phyloP scores from a whole-genome alignment of 108 stramenopile species.

The Cyclotella atomus region DNA sequence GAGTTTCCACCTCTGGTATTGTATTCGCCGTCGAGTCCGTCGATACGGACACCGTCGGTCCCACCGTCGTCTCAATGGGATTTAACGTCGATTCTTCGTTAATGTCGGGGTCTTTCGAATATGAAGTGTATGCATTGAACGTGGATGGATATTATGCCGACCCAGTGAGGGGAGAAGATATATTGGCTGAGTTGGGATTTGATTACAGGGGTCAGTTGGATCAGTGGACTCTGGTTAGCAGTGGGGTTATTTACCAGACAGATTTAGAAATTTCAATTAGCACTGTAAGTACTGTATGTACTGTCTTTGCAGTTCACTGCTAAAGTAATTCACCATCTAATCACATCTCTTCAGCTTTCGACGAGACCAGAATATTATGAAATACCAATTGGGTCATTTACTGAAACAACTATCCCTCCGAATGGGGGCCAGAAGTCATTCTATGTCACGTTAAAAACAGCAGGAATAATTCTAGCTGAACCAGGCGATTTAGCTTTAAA shows the following conservation, averaged over 20 bases:
- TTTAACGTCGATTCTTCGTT: constrained; percentile 14
- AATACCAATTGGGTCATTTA: constrained; percentile 19
- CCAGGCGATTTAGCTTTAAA: neutral
- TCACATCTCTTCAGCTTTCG: neutral
- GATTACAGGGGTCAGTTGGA: constrained; percentile 33
- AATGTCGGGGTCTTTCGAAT: neutral
- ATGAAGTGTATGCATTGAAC: constrained; percentile 35
- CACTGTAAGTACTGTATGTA: neutral
- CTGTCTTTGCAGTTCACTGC: no score
- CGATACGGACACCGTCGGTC: constrained; percentile 3
- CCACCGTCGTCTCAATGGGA: constrained; percentile 26
- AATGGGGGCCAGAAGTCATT: constrained; percentile 34
- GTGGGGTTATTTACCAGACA: neutral
- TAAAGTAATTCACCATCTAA: neutral
- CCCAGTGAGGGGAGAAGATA: constrained; percentile 4
- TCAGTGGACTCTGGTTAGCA: constrained; percentile 10
- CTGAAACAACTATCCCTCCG: neutral
- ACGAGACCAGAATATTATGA: neutral
- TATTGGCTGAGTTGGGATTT: neutral
- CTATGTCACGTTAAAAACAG: constrained; percentile 11
- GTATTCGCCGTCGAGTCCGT: constrained; percentile 9
- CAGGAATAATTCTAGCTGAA: neutral
- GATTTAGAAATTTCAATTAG: constrained; percentile 6
- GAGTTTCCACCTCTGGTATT: constrained; percentile 2
- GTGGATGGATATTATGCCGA: constrained; percentile 25